Evolutionary conservation across 129 eudicot species (phyloP).

Genomic region (Scalesia atractyloides): DNA sequence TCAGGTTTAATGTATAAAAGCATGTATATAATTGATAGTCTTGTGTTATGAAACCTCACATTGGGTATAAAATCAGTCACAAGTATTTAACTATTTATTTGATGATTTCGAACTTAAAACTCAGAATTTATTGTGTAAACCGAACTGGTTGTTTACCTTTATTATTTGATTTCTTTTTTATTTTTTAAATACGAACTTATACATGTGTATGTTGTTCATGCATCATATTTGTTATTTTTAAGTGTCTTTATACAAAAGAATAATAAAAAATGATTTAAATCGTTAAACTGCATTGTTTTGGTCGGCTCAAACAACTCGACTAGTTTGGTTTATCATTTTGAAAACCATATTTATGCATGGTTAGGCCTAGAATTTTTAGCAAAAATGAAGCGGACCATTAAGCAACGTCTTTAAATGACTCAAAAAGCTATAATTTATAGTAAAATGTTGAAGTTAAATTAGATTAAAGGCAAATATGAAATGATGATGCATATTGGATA

Average conservation of each 20-base stretch:
- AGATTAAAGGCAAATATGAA: neutral
- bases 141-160: neutral
- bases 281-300: neutral
- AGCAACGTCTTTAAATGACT: neutral
- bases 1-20: neutral
- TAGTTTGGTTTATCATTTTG: neutral
- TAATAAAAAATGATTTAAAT: neutral
- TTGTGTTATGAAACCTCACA: neutral
- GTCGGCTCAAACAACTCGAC: neutral
- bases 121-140: neutral
- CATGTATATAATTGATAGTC: neutral
- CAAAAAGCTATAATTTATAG: conserved; percentile 9
- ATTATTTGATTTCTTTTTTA: neutral
- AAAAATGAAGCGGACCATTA: neutral
- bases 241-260: neutral
- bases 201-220: too few species aligned
- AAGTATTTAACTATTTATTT: neutral
- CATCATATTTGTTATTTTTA: too few species aligned
- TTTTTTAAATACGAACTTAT: too few species aligned
- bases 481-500: conserved; percentile 22
- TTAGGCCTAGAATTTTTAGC: neutral
- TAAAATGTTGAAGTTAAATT: neutral
- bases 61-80: neutral
- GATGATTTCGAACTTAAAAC: neutral
- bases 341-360: neutral